Conservation (phyloP, 306 rosid species). For the Rosa lucieae region DNA sequence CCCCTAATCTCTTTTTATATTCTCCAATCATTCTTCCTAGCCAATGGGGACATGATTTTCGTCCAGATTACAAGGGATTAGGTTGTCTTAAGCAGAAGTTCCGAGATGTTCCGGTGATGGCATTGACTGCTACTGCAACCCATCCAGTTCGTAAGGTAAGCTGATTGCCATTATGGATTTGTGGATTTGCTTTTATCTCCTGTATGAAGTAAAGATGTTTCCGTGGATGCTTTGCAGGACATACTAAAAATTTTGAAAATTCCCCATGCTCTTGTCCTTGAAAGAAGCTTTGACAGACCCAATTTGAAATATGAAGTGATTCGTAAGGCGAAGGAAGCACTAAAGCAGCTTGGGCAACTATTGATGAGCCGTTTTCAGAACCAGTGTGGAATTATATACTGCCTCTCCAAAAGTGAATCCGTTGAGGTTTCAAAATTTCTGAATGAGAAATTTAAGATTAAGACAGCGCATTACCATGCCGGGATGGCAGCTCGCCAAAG, state of each 20-base stretch:
- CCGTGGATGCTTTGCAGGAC: conserved; percentile 58
- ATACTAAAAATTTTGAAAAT: conserved; percentile 75
- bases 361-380: conserved; percentile 63
- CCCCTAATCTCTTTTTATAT: conserved; percentile 4
- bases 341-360: conserved; percentile 70
- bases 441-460: conserved; percentile 64
- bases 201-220: background rate
- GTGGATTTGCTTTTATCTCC: conserved; percentile 13
- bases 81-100: conserved; percentile 86
- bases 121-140: conserved; percentile 97
- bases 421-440: conserved; percentile 77
- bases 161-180: conserved; percentile 9
- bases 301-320: conserved; percentile 90
- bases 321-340: conserved; percentile 73
- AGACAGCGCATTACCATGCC: conserved; percentile 86
- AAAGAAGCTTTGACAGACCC: conserved; percentile 96
- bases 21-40: conserved; percentile 43
- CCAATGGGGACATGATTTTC: conserved; percentile 99
- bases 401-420: conserved; percentile 94
- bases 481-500: conserved; percentile 82
- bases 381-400: conserved; percentile 84
- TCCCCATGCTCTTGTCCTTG: conserved; percentile 81
- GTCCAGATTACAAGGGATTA: conserved; percentile 87
- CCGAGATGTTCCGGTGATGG: conserved; percentile 86
- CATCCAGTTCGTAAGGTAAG: conserved; percentile 78